Evolutionary conservation across 768 basidiomycete genomes (phyloP).

Genomic region (Coprinellus micaceus): DNA sequence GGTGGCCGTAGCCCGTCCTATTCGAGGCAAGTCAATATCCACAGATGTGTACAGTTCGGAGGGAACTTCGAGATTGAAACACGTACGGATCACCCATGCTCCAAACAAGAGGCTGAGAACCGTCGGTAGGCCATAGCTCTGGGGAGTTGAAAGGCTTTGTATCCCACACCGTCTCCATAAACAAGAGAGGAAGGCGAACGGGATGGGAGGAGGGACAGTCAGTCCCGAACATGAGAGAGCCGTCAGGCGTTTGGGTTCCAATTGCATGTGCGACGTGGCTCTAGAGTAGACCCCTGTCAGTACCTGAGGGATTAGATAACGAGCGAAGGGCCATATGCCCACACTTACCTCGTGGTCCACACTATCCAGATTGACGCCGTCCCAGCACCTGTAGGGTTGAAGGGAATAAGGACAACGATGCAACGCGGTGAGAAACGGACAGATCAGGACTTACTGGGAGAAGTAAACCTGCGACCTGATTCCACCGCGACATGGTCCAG

Average conservation of each 20-base stretch:
- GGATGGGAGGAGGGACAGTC: slow-evolving; percentile 11
- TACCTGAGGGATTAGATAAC: not conserved
- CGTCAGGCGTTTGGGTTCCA: not conserved
- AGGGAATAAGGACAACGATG: not conserved
- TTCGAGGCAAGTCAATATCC: not conserved
- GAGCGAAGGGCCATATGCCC: not conserved
- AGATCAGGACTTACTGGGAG: slow-evolving; percentile 1
- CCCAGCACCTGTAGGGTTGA: slow-evolving; percentile 7
- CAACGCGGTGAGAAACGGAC: not conserved
- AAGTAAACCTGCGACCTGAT: slow-evolving; percentile 9
- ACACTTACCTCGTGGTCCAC: slow-evolving; percentile 3
- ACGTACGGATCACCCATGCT: slow-evolving; percentile 17
- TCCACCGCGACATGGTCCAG: not conserved
- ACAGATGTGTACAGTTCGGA: too few species aligned
- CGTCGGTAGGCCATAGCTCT: slow-evolving; percentile 4
- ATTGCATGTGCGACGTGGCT: slow-evolving; percentile 10
- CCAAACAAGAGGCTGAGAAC: slow-evolving; percentile 12
- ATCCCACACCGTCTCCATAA: slow-evolving; percentile 15
- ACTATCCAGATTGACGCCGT: slow-evolving; percentile 11
- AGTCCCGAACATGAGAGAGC: slow-evolving; percentile 3
- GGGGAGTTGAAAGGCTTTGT: slow-evolving; percentile 10
- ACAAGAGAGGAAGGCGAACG: slow-evolving; percentile 10
- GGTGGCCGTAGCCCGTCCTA: slow-evolving; percentile 10
- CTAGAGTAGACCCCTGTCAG: not conserved
- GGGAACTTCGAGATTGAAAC: not conserved